Evolutionary conservation across 192 early-diverging fungal species (phyloP), one percentile per base, ranked within the genome.

Genomic region (Kappamyces sp.): DNA sequence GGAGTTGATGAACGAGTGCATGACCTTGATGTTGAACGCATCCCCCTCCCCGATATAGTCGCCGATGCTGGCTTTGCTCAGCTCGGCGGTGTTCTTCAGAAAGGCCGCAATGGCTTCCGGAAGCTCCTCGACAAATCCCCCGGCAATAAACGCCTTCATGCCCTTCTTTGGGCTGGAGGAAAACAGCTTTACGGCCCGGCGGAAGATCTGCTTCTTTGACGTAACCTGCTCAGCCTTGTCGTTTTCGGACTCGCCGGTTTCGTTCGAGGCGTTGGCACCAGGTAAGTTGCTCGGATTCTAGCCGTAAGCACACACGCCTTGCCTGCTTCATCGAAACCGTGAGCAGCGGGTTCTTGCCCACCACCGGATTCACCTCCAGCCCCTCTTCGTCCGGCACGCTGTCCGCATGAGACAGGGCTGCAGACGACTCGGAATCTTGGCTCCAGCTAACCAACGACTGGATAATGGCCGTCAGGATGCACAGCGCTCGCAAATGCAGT

Each of bases 1-100:
- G 4, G 48, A 29, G 65, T 84, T 80, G 45, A 84, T 70, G 57
- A 80, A 84, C 4, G 70, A 63, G 54, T 79, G 80, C 80, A 84
- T 83, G 15, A 79, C 70, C 52, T 76, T 60, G 31, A 84, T 66
- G 53, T 65, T 76, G 47, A 71, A 72, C 35, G 69, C 52, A 42
- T 76, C 68, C n/a, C 64, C 68, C 41, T 80, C 76, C 32, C 83
- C 83, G 11, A 84, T 54, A 50, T 78, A 80, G 35, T 81, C 78
- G 11, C 83, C 83, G 55, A 84, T 74, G n/a, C 67, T 75, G 11
- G 66, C 41, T 57, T 84, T 84, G 42, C 54, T 73, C 7, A 84
- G 57, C 15, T 66, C 65, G 11, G 67, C 39, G 0, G 73, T 77
- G 43, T 34, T 64, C 47, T 47, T 54, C 57, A 84, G 54, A 45